Evolutionary conservation across 257 asterid species (phyloP).

Genomic region (Nicotiana tabacum): DNA sequence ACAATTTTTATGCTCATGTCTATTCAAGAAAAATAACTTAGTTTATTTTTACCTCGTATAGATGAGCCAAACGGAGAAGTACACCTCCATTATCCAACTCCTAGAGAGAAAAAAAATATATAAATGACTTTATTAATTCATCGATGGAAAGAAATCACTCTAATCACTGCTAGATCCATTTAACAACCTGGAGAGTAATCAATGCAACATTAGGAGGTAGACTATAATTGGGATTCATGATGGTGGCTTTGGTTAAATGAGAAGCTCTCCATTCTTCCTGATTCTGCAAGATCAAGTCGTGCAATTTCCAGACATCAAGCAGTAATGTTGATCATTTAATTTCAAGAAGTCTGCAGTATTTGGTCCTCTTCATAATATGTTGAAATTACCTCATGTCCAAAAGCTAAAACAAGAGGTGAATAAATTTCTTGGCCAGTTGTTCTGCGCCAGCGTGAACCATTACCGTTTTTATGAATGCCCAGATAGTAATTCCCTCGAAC

Average conservation of each 20-base stretch:
- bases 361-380: not conserved
- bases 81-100: constrained; percentile 52
- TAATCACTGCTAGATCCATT: not conserved
- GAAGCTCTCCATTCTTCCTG: constrained; percentile 57
- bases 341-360: not conserved
- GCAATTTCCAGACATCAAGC: not conserved
- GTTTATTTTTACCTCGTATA: constrained; percentile 54
- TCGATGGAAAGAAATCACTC: not conserved
- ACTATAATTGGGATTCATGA: constrained; percentile 61
- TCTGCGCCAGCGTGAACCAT: constrained; percentile 81
- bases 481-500: constrained; percentile 71
- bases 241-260: constrained; percentile 31
- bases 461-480: constrained; percentile 44
- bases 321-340: not conserved
- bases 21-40: not conserved
- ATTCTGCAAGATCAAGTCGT: constrained; percentile 35
- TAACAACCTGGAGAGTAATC: constrained; percentile 72
- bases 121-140: constrained; percentile 12
- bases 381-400: constrained; percentile 55
- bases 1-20: not conserved
- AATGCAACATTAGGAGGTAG: constrained; percentile 71
- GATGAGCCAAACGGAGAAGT: constrained; percentile 80
- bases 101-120: constrained; percentile 22
- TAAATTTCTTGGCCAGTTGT: constrained; percentile 81
- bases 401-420: constrained; percentile 79